Conservation (phyloP, 1,284 basidiomycete species). For the Bondarzewia mesenterica region DNA sequence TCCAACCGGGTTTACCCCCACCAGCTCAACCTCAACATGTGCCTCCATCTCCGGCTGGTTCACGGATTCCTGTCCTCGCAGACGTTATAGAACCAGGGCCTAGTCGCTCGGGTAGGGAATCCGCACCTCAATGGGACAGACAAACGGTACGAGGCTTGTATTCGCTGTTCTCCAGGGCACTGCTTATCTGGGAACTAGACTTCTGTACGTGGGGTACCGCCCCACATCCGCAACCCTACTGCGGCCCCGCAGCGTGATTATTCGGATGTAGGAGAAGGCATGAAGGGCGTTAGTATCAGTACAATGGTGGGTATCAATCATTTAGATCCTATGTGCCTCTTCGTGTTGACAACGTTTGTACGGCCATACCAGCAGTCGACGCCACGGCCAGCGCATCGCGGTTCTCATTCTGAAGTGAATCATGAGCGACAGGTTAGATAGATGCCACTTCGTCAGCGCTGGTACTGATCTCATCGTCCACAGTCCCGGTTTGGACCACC, state of each 20-base stretch:
- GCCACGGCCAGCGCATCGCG: neutral
- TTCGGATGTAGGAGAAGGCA: neutral
- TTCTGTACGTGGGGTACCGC: neutral
- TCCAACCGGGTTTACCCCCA: neutral
- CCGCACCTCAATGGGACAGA: neutral
- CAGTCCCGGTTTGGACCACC: neutral
- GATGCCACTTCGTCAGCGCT: neutral
- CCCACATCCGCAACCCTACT: too few relatives aligned
- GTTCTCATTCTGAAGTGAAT: neutral
- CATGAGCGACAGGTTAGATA: neutral
- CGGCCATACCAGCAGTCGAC: too few relatives aligned
- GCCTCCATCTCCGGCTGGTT: neutral
- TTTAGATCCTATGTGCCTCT: too few relatives aligned
- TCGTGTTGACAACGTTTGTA: too few relatives aligned
- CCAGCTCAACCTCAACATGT: neutral
- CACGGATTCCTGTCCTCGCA: neutral
- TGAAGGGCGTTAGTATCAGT: too few relatives aligned
- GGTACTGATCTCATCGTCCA: neutral
- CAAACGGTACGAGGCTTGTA: neutral
- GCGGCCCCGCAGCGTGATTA: neutral
- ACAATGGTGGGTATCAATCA: neutral
- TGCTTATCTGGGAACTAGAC: too few relatives aligned
- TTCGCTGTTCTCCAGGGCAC: too few relatives aligned
- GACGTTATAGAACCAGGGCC: neutral
- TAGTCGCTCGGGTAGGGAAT: neutral